A percentile compares a stretch with the other conserved stretches of the same genome.
Evolutionary conservation across 2,329 filamentous ascomycete genomes (phyloP).

Genomic region (Aspergillus sp.): DNA sequence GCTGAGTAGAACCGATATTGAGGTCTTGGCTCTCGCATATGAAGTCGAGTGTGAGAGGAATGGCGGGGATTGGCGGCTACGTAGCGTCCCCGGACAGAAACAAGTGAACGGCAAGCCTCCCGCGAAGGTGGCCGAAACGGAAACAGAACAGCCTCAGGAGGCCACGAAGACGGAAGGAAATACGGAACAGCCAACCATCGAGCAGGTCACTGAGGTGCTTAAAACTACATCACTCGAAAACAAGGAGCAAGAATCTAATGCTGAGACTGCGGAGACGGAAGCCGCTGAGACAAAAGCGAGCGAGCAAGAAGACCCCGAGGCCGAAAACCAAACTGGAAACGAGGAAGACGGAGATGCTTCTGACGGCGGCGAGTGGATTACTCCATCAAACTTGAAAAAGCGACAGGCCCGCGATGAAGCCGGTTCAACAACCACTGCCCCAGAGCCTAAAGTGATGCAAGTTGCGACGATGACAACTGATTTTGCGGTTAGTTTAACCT

Average conservation of each 20-base stretch:
- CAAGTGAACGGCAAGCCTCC: slow-evolving; percentile 69
- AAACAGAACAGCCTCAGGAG: slow-evolving; percentile 31
- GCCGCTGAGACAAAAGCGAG: slow-evolving; percentile 24
- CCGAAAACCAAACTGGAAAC: slow-evolving; percentile 27
- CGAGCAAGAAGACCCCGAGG: slow-evolving; percentile 7
- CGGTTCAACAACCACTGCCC: slow-evolving; percentile 48
- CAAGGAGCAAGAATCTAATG: slow-evolving; percentile 23
- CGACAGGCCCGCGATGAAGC: slow-evolving; percentile 69
- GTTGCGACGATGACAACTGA: slow-evolving; percentile 92
- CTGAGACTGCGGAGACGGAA: slow-evolving; percentile 19
- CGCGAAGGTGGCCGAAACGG: slow-evolving; percentile 38
- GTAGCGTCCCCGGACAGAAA: slow-evolving; percentile 77
- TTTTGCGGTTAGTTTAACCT: slow-evolving; percentile 70
- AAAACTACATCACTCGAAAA: slow-evolving; percentile 29
- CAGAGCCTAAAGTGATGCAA: slow-evolving; percentile 68
- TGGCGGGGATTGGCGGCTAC: slow-evolving; percentile 81
- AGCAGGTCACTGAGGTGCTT: slow-evolving; percentile 30
- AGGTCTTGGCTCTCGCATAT: slow-evolving; percentile 85
- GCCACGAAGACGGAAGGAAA: slow-evolving; percentile 30
- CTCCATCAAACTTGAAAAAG: slow-evolving; percentile 84
- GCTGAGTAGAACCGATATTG: slow-evolving; percentile 83
- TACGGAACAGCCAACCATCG: slow-evolving; percentile 23
- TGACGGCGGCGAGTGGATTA: slow-evolving; percentile 81
- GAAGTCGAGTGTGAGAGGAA: slow-evolving; percentile 92
- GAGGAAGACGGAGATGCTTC: slow-evolving; percentile 32